phyloP scores from a whole-genome alignment of 306 rosid species.

The Inga laurina region DNA sequence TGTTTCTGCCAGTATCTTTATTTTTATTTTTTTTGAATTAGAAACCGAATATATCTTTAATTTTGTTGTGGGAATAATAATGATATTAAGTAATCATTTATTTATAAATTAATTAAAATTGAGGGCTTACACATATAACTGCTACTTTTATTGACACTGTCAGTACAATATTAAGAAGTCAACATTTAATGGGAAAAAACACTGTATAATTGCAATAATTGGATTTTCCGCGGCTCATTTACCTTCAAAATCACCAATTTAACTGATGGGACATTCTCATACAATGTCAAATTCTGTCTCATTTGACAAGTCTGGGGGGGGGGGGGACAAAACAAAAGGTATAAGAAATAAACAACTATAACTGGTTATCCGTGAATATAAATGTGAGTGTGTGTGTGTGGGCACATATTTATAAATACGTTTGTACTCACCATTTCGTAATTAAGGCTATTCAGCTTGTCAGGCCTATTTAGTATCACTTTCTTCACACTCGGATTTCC shows the following conservation, averaged over 20 bases:
- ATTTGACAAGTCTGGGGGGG: conserved; percentile 30
- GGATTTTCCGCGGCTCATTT: neutral
- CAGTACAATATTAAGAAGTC: neutral
- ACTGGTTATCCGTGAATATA: neutral
- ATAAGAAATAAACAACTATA: neutral
- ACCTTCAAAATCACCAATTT: conserved; percentile 37
- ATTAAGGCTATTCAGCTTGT: conserved; percentile 20
- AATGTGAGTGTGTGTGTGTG: too few species aligned
- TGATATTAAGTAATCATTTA: too few species aligned
- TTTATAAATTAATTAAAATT: too few species aligned
- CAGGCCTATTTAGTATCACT: conserved; percentile 16
- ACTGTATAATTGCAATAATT: neutral
- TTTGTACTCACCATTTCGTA: conserved; percentile 31
- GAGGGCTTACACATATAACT: too few species aligned
- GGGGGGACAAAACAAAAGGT: neutral
- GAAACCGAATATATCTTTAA: too few species aligned
- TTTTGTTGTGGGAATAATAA: too few species aligned
- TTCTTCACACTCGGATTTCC: conserved; percentile 13
- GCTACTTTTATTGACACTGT: neutral
- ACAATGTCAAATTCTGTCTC: conserved; percentile 1
- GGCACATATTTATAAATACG: too few species aligned
- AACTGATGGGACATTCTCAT: conserved; percentile 33
- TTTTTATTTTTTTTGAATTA: too few species aligned
- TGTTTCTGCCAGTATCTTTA: too few species aligned
- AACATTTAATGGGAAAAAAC: neutral